phyloP scores from a whole-genome alignment of 2,329 filamentous ascomycete genomes.

The Hypoxylon sp. region DNA sequence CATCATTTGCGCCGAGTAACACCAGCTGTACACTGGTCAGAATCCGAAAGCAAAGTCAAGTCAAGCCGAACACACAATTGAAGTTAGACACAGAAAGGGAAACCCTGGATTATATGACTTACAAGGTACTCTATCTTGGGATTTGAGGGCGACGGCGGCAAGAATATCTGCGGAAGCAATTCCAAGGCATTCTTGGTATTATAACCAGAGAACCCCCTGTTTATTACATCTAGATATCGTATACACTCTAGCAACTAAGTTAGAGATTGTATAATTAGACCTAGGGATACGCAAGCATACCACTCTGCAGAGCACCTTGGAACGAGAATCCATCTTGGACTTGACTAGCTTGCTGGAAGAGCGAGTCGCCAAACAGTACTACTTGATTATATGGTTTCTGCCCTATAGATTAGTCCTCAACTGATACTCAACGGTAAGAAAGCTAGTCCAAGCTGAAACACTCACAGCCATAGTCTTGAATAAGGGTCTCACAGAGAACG shows the following conservation, averaged over 20 bases:
- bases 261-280: slow-evolving; percentile 18
- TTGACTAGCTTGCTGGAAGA: slow-evolving; percentile 78
- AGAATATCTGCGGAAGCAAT: slow-evolving; percentile 79
- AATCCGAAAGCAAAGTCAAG: slow-evolving; percentile 15
- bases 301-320: slow-evolving; percentile 77
- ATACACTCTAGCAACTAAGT: slow-evolving; percentile 72
- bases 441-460: neutral
- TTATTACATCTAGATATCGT: slow-evolving; percentile 86
- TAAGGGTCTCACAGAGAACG: neutral
- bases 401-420: slow-evolving; percentile 16
- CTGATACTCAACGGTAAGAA: neutral
- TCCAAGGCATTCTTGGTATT: slow-evolving; percentile 82
- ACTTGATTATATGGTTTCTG: slow-evolving; percentile 77
- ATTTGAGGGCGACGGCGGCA: slow-evolving; percentile 70
- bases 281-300: slow-evolving; percentile 61
- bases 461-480: slow-evolving; percentile 40
- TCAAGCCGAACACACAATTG: slow-evolving; percentile 28
- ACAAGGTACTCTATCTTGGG: slow-evolving; percentile 78
- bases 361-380: slow-evolving; percentile 90
- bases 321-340: slow-evolving; percentile 80
- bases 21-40: slow-evolving; percentile 68
- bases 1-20: slow-evolving; percentile 93
- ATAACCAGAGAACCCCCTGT: slow-evolving; percentile 90
- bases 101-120: slow-evolving; percentile 47
- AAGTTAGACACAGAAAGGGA: neutral